Evolutionary conservation across 1,139 yeast species (phyloP).

Genomic region (Sugiyamaella pinicola): DNA sequence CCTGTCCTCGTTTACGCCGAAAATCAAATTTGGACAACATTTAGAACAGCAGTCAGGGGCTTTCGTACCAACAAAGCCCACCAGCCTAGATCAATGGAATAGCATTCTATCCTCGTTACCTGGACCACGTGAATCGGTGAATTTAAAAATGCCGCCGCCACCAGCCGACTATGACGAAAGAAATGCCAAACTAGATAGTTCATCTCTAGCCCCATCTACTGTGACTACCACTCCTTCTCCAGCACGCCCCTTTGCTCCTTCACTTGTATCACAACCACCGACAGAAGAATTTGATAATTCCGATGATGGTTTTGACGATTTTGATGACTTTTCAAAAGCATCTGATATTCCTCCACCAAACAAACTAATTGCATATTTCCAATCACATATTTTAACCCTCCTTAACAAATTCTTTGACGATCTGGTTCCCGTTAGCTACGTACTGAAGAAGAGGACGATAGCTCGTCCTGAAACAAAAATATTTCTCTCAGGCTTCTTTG

Average conservation of each 20-base stretch:
- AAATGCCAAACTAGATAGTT: neutral
- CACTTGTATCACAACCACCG: neutral
- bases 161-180: neutral
- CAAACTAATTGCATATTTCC: conserved; percentile 26
- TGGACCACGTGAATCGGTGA: conserved; percentile 18
- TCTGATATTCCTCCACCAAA: conserved; percentile 27
- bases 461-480: conserved; percentile 31
- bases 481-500: conserved; percentile 32
- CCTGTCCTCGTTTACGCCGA: conserved; percentile 18
- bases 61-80: neutral
- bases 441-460: conserved; percentile 33
- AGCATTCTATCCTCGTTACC: conserved; percentile 22
- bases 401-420: conserved; percentile 29
- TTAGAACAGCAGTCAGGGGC: conserved; percentile 9
- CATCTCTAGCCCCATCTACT: too few relatives aligned
- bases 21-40: conserved; percentile 29
- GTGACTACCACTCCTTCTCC: neutral
- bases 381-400: conserved; percentile 26
- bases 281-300: conserved; percentile 16
- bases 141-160: neutral
- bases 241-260: neutral
- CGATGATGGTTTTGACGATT: conserved; percentile 22
- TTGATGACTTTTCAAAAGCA: conserved; percentile 22
- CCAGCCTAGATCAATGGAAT: conserved; percentile 23
- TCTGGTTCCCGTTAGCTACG: conserved; percentile 32